These are phyloP conservation scores for Hericium erinaceus DNA, from an alignment of 768 basidiomycete species.

Conservation along the genomic window DNA sequence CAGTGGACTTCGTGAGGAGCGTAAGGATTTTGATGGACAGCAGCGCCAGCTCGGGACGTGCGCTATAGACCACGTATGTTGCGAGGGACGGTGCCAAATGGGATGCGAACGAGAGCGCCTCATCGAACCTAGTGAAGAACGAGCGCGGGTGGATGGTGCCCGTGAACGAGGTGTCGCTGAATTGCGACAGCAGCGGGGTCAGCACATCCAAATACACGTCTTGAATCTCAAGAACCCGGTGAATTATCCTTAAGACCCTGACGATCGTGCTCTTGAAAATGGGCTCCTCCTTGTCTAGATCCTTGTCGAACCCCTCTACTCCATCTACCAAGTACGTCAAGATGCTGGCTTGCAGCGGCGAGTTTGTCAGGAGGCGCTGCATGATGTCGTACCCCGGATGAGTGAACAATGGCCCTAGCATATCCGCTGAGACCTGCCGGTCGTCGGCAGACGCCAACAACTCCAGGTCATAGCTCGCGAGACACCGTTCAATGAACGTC, in stretches of 20 bases:
- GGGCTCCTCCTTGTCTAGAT: conserved; percentile 57
- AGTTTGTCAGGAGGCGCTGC: conserved; percentile 64
- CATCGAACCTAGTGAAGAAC: conserved; percentile 65
- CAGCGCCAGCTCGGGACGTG: conserved; percentile 63
- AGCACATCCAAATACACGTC: conserved; percentile 85
- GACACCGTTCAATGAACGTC: conserved; percentile 73
- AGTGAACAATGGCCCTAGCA: conserved; percentile 44
- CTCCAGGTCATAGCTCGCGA: conserved; percentile 78
- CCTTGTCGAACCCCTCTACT: conserved; percentile 64
- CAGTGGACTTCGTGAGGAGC: conserved; percentile 52
- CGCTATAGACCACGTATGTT: conserved; percentile 64
- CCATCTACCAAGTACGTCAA: conserved; percentile 79
- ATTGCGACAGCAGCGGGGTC: conserved; percentile 64
- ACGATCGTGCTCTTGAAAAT: conserved; percentile 68
- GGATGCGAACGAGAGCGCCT: conserved; percentile 59
- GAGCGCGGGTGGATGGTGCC: conserved; percentile 54
- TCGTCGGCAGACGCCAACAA: conserved; percentile 49
- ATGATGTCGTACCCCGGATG: conserved; percentile 89
- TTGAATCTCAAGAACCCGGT: conserved; percentile 77
- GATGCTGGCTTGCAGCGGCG: conserved; percentile 62
- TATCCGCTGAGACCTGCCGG: conserved; percentile 39
- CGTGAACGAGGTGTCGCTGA: conserved; percentile 44
- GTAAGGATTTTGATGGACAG: conserved; percentile 73
- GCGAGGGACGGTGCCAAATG: conserved; percentile 76
- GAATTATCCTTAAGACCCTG: conserved; percentile 73